These are phyloP conservation scores for Trichoderma aggressivum DNA, from an alignment of 2,329 filamentous ascomycete genomes.

Conservation along the genomic window DNA sequence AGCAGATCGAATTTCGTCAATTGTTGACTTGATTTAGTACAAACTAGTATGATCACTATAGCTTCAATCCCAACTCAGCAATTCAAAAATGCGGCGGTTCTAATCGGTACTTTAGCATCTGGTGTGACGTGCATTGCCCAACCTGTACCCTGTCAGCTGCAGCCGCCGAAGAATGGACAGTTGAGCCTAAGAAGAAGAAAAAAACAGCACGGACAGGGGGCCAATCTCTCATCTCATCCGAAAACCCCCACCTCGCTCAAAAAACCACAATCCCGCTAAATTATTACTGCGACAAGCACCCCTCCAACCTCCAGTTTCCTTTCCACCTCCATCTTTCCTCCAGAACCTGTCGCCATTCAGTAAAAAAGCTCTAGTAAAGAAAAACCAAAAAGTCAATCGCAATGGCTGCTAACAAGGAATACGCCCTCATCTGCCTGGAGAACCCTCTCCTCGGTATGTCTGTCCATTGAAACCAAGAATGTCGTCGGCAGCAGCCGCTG, in stretches of 20 bases:
- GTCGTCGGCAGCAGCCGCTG: background rate
- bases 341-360: background rate
- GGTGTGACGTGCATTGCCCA: background rate
- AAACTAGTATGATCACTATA: too few relatives aligned
- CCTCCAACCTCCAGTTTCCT: background rate
- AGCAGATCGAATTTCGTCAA: background rate
- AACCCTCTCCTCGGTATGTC: constrained; percentile 88
- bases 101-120: background rate
- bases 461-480: background rate
- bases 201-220: background rate
- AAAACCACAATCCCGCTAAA: constrained; percentile 8
- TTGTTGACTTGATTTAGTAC: background rate
- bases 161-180: background rate
- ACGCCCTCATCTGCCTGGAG: constrained; percentile 87
- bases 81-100: background rate
- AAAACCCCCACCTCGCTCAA: background rate
- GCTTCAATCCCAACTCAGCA: background rate
- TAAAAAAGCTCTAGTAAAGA: background rate
- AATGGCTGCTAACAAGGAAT: constrained; percentile 77
- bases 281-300: background rate
- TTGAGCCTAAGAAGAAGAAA: background rate
- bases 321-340: background rate
- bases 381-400: background rate
- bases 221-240: background rate
- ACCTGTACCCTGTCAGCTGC: background rate